Evolutionary conservation across 768 basidiomycete genomes (phyloP).

Genomic region (Naganishia kalamii): DNA sequence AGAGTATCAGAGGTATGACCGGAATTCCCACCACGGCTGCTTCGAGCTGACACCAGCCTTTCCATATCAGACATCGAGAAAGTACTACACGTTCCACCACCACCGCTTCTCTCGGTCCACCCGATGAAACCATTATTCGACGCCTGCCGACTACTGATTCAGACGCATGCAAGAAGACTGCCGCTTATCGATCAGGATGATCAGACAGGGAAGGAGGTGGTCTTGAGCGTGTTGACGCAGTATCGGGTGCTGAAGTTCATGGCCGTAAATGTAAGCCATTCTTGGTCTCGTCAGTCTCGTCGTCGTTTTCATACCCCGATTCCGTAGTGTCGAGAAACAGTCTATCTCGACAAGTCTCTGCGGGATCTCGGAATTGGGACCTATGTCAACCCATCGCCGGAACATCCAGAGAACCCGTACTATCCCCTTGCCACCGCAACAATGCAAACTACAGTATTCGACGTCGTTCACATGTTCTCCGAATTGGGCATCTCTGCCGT

Average conservation of each 20-base stretch:
- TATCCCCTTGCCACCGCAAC: constrained; percentile 88
- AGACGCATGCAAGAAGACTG: constrained; percentile 88
- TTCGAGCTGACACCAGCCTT: not conserved
- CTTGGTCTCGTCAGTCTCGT: not conserved
- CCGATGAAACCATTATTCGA: constrained; percentile 82
- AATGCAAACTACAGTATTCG: constrained; percentile 84
- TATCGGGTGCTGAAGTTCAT: constrained; percentile 98
- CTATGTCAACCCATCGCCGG: constrained; percentile 54
- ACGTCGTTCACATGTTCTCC: constrained; percentile 98
- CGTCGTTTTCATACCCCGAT: not conserved
- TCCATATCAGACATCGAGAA: constrained; percentile 74
- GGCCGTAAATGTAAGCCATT: constrained; percentile 73
- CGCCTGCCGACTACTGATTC: constrained; percentile 79
- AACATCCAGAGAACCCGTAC: constrained; percentile 58
- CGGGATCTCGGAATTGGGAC: constrained; percentile 88
- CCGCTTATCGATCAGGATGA: constrained; percentile 89
- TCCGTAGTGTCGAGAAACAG: constrained; percentile 72
- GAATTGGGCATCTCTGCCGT: constrained; percentile 92
- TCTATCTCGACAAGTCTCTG: constrained; percentile 69
- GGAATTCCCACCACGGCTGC: not conserved
- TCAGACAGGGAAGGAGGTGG: constrained; percentile 89
- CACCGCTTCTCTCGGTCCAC: constrained; percentile 81
- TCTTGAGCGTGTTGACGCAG: constrained; percentile 92
- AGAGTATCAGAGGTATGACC: constrained; percentile 72
- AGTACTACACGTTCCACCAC: constrained; percentile 81